Conservation (phyloP, 1,139 yeast species). For the Suhomyces terraborum region DNA sequence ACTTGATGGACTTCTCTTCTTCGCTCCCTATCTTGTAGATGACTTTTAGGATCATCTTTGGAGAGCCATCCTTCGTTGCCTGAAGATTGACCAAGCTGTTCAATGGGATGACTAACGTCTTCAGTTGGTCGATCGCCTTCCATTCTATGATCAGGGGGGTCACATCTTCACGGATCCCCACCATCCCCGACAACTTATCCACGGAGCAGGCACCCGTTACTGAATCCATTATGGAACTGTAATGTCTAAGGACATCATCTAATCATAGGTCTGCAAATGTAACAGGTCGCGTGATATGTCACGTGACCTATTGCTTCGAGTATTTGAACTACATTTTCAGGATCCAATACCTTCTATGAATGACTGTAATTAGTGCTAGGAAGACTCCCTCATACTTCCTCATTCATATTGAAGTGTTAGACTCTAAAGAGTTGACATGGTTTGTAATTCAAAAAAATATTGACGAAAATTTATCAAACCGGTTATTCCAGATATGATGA, state of each 20-base stretch:
- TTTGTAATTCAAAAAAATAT: no score
- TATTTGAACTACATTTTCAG: no score
- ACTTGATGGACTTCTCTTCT: slow-evolving; percentile 49
- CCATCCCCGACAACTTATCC: slow-evolving; percentile 67
- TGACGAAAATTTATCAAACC: no score
- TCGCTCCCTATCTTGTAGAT: slow-evolving; percentile 42
- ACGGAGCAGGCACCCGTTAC: slow-evolving; percentile 68
- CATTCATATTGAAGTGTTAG: no score
- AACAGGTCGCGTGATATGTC: background rate
- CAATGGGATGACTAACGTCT: slow-evolving; percentile 50
- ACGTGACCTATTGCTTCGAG: background rate
- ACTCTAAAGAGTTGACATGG: no score
- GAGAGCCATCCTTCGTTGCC: slow-evolving; percentile 72
- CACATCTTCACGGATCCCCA: slow-evolving; percentile 64
- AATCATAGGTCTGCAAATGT: background rate
- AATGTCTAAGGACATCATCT: background rate
- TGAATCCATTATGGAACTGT: slow-evolving; percentile 27
- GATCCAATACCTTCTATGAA: no score
- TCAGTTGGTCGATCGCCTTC: slow-evolving; percentile 68
- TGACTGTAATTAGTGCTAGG: no score
- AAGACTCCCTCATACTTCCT: no score
- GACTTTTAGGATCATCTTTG: slow-evolving; percentile 69
- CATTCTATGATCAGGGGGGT: slow-evolving; percentile 67
- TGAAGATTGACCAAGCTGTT: slow-evolving; percentile 61
- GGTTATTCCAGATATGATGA: no score